Evolutionary conservation across 1,284 basidiomycete species (phyloP).

Genomic region (Agroathelia rolfsii): DNA sequence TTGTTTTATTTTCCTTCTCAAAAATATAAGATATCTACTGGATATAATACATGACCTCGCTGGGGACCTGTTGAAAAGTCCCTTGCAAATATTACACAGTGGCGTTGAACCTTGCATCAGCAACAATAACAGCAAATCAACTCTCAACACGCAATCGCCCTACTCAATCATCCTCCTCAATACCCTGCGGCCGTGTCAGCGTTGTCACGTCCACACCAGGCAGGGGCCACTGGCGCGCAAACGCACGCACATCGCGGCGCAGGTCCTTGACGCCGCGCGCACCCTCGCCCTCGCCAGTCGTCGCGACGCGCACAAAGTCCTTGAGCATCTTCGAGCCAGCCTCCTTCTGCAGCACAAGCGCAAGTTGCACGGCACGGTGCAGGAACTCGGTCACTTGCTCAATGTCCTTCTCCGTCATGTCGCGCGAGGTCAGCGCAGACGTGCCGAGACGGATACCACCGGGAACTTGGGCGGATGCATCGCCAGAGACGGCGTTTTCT

Average conservation of each 20-base stretch:
- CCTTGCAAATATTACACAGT: constrained; percentile 8
- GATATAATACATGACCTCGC: no score
- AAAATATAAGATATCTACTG: no score
- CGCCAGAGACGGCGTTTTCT: constrained; percentile 97
- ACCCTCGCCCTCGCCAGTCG: constrained; percentile 59
- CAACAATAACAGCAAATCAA: constrained; percentile 2
- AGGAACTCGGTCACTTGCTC: constrained; percentile 86
- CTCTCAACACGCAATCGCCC: not conserved
- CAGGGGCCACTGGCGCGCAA: constrained; percentile 84
- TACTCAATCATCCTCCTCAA: constrained; percentile 42
- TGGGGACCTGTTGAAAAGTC: constrained; percentile 10
- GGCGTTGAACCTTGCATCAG: constrained; percentile 11
- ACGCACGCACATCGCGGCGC: constrained; percentile 64
- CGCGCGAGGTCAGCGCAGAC: constrained; percentile 88
- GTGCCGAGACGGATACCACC: constrained; percentile 97
- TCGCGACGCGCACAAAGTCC: constrained; percentile 88
- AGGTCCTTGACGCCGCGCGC: constrained; percentile 65
- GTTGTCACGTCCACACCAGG: constrained; percentile 76
- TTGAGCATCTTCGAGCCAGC: constrained; percentile 92
- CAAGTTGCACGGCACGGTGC: constrained; percentile 85
- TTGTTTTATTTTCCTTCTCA: no score
- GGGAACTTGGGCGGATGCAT: constrained; percentile 90
- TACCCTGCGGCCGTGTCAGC: constrained; percentile 55
- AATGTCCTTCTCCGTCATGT: constrained; percentile 87
- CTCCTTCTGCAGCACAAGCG: constrained; percentile 84